Percentiles rank a stretch among this genome's conserved stretches.
Conservation (phyloP, 441 rosid genomes). For the Iberis amara region DNA sequence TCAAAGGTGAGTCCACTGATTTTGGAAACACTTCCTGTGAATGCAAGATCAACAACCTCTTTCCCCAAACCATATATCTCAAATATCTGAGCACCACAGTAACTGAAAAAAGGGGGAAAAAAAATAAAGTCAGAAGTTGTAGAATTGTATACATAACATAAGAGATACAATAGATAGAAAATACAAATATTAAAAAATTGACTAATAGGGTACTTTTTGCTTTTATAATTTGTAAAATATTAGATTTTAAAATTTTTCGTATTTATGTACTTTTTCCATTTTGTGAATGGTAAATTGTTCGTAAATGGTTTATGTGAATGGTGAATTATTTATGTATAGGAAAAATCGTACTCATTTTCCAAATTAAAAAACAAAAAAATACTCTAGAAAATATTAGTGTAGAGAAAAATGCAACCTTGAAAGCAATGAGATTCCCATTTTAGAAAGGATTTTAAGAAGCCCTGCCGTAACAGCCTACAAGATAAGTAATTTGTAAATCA, state of each 20-base stretch:
- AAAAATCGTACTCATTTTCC: too few relatives aligned
- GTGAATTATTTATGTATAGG: too few relatives aligned
- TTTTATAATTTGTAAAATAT: too few relatives aligned
- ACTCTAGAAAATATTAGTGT: not conserved
- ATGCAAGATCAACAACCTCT: conserved; percentile 82
- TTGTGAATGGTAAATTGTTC: too few relatives aligned
- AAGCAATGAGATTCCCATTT: conserved; percentile 98
- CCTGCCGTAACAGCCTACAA: conserved; percentile 92
- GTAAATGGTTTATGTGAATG: too few relatives aligned
- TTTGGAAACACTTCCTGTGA: conserved; percentile 79
- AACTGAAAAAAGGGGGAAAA: conserved; percentile 45
- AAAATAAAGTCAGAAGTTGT: conserved; percentile 29
- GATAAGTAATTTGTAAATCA: not conserved
- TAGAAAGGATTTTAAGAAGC: conserved; percentile 90
- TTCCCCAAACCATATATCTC: conserved; percentile 91
- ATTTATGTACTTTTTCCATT: too few relatives aligned
- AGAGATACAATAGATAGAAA: not conserved
- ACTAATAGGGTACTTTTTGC: too few relatives aligned
- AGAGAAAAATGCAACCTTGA: conserved; percentile 54
- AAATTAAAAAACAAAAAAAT: too few relatives aligned
- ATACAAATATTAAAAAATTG: too few relatives aligned
- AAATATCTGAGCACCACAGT: conserved; percentile 98
- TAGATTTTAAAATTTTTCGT: too few relatives aligned
- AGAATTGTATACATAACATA: conserved; percentile 3
- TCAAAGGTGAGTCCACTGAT: conserved; percentile 89